Conservation (phyloP, 352 stramenopile genomes). For the Phytophthora pistaciae region DNA sequence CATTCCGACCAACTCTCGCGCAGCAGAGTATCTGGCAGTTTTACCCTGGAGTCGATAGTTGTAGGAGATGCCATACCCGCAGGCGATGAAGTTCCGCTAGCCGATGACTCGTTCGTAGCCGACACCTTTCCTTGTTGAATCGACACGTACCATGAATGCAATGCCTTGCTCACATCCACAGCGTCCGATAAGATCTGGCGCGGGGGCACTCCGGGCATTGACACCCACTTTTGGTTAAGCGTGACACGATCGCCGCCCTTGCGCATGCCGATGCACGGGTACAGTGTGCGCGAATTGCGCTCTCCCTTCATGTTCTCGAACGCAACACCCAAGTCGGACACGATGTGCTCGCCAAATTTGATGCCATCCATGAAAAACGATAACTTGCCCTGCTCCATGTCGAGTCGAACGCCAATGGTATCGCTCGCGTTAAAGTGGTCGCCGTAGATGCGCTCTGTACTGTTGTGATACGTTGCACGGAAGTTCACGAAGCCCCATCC, state of each 20-base stretch:
- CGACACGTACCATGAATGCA: conserved; percentile 86
- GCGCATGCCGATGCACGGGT: conserved; percentile 96
- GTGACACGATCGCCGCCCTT: conserved; percentile 96
- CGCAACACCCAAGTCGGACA: conserved; percentile 97
- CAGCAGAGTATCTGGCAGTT: conserved; percentile 68
- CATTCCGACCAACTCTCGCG: conserved; percentile 85
- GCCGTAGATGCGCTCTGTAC: conserved; percentile 91
- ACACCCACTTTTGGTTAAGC: conserved; percentile 96
- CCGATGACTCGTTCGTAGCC: conserved; percentile 11
- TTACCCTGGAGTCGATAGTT: conserved; percentile 30
- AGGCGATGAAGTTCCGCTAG: conserved; percentile 8
- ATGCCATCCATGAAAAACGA: conserved; percentile 99
- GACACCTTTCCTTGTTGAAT: conserved; percentile 49
- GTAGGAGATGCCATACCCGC: background rate
- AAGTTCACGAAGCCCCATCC: conserved; percentile 99
- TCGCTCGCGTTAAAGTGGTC: conserved; percentile 95
- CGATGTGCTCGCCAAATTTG: conserved; percentile 99
- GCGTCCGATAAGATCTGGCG: conserved; percentile 84
- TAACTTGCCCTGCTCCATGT: conserved; percentile 98
- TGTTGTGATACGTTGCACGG: conserved; percentile 94
- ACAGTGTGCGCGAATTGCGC: conserved; percentile 91
- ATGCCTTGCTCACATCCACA: conserved; percentile 90
- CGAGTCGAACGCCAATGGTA: conserved; percentile 98
- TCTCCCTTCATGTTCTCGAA: conserved; percentile 95
- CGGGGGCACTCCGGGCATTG: conserved; percentile 80